Conservation (phyloP, 192 early-diverging fungal genomes). For the Coemansia sp. region DNA sequence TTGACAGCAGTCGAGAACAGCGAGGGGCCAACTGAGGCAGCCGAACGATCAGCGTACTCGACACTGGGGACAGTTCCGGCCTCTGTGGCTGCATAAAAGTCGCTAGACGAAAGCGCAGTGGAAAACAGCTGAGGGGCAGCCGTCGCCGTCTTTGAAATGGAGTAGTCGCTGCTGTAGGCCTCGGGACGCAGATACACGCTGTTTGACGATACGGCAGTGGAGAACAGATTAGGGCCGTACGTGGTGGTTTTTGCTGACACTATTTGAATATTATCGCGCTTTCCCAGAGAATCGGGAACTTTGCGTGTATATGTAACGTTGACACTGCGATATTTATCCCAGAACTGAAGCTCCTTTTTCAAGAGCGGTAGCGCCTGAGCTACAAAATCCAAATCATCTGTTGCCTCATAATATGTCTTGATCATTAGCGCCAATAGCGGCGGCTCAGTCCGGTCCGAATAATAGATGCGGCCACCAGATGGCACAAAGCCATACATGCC, state of each 20-base stretch:
- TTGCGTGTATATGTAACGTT: constrained; percentile 35
- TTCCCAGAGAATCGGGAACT: constrained; percentile 2
- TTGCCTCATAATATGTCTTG: constrained; percentile 56
- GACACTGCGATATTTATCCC: constrained; percentile 55
- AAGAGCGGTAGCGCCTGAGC: constrained; percentile 54
- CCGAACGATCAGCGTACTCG: constrained; percentile 18
- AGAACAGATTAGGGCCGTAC: constrained; percentile 24
- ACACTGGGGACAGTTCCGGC: constrained; percentile 34
- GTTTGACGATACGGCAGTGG: not conserved
- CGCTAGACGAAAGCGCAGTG: constrained; percentile 5
- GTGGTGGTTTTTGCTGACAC: constrained; percentile 20
- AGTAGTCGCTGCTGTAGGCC: constrained; percentile 9
- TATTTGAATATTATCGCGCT: constrained; percentile 2
- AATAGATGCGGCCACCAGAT: constrained; percentile 71
- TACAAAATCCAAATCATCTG: constrained; percentile 55
- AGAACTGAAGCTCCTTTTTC: constrained; percentile 60
- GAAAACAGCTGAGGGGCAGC: constrained; percentile 4
- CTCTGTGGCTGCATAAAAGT: constrained; percentile 27
- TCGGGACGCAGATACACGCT: constrained; percentile 17
- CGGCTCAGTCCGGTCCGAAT: constrained; percentile 68
- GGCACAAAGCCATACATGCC: constrained; percentile 61
- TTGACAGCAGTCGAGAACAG: constrained; percentile 19
- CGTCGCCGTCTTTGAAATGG: constrained; percentile 8
- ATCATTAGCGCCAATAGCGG: constrained; percentile 70
- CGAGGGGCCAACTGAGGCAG: constrained; percentile 11